Base-by-base conservation (phyloP, 2,329 filamentous ascomycete species). In the Thielaviopsis euricoi region DNA sequence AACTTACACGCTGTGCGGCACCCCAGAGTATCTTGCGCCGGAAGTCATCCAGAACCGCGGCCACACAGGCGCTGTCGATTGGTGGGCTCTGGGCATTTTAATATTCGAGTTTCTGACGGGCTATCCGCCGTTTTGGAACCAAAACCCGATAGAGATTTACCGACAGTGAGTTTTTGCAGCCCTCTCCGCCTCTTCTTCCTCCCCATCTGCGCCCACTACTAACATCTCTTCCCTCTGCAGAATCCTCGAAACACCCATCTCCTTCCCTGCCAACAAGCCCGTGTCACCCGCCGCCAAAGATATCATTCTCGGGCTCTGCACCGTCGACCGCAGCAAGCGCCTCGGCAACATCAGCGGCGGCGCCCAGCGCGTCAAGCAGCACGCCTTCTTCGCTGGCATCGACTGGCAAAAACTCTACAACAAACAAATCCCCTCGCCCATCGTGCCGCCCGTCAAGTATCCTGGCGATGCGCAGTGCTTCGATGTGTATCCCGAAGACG, bases 141-240 rank as follows among this genome's bases (percentile, higher is more conserved):
- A 87, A 63, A 91, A 89, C 63, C 87, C 87, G 1, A 87, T 91
- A 63, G 87, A 90, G 68, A 91, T 91, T 60, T 91, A 91, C 71
- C 87, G 89, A 68, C 82, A 85, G 81, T 83, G 65, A 64, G 78
- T 71, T 4, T 43, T 23, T 56, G 19, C 13, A 43, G 21, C 53
- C 17, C 53, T 50, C 56, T 48, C 22, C 25, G n/a, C n/a, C 15
- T 29, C 21, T 37, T 22, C 26, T 19, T 50, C 22, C 46, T 37
- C 19, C 13, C 15, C 10, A 6, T 15, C 9, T 50, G 57, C 50
- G 21, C 26, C 22, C n/a, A 12, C 25, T n/a, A 37, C 29, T 25
- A n/a, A 48, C 22, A 43, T 33, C 19, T 9, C 15, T n/a, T n/a
- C n/a, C n/a, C n/a, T n/a, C n/a, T n/a, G 15, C 57, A 87, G 85